Conservation (phyloP, 345 rosid genomes). For the Brassica carinata region DNA sequence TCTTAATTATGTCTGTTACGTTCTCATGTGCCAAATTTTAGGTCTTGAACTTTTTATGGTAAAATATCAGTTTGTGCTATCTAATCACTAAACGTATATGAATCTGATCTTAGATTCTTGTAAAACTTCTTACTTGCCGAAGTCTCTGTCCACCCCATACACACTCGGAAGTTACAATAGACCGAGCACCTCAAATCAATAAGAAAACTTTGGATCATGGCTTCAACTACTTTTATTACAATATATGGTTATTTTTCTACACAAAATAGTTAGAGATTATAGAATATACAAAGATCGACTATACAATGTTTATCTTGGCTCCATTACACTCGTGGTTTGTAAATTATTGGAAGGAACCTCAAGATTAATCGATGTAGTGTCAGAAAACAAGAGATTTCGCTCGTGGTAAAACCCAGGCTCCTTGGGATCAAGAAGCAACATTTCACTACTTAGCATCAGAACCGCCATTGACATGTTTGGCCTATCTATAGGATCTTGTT, state of each 20-base stretch:
- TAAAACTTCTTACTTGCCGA: constrained; percentile 25
- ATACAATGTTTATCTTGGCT: constrained; percentile 33
- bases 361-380: constrained; percentile 32
- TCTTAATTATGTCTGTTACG: constrained; percentile 2
- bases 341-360: constrained; percentile 34
- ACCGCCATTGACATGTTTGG: constrained; percentile 39
- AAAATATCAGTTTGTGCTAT: not conserved
- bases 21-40: constrained; percentile 24
- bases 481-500: constrained; percentile 40
- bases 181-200: not conserved
- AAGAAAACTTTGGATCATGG: not conserved
- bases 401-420: constrained; percentile 38
- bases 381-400: constrained; percentile 38
- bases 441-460: constrained; percentile 40
- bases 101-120: not conserved
- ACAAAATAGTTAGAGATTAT: not conserved
- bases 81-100: not conserved
- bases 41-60: constrained; percentile 10
- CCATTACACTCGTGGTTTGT: constrained; percentile 40
- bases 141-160: not conserved
- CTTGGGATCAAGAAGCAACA: constrained; percentile 40
- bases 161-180: not conserved
- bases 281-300: constrained; percentile 13
- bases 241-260: not conserved
- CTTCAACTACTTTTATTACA: not conserved